phyloP scores from a whole-genome alignment of 352 stramenopile genomes.

The Nothophytophthora sp. region DNA sequence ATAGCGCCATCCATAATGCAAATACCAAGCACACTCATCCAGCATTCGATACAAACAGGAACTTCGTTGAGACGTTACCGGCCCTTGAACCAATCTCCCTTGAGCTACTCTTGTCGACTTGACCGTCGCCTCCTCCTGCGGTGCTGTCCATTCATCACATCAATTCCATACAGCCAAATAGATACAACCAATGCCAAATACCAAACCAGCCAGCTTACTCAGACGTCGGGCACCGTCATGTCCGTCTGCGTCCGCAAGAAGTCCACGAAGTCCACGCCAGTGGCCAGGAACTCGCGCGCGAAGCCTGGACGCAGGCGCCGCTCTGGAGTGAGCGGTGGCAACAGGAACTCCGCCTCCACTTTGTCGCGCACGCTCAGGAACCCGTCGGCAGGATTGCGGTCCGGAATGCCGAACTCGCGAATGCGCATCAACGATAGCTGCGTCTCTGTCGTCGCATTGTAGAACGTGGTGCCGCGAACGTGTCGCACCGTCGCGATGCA shows the following conservation, averaged over 20 bases:
- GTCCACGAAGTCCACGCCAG: slow-evolving; percentile 65
- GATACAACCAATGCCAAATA: background rate
- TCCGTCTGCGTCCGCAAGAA: slow-evolving; percentile 48
- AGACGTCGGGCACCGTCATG: slow-evolving; percentile 19
- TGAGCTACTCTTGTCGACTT: background rate
- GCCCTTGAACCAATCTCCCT: too few relatives aligned
- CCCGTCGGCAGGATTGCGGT: slow-evolving; percentile 34
- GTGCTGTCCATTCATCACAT: too few relatives aligned
- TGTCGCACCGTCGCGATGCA: slow-evolving; percentile 65
- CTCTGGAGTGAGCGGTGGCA: slow-evolving; percentile 59
- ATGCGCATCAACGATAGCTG: slow-evolving; percentile 56
- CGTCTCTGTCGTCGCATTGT: slow-evolving; percentile 25
- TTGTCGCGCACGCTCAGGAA: slow-evolving; percentile 62
- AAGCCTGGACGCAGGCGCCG: slow-evolving; percentile 52
- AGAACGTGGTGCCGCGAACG: slow-evolving; percentile 51
- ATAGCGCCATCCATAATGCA: slow-evolving; percentile 8
- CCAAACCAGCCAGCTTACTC: too few relatives aligned
- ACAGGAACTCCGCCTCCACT: slow-evolving; percentile 61
- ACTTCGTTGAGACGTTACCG: background rate
- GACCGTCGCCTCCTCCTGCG: too few relatives aligned
- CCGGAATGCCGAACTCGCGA: slow-evolving; percentile 58
- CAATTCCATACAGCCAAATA: background rate
- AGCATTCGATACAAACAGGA: too few relatives aligned
- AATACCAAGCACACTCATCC: too few relatives aligned
- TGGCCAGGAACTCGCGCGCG: slow-evolving; percentile 52